Evolutionary conservation across 176 grass and related monocot species (phyloP), one percentile per base, ranked within the genome.

Genomic region (Themeda triandra): DNA sequence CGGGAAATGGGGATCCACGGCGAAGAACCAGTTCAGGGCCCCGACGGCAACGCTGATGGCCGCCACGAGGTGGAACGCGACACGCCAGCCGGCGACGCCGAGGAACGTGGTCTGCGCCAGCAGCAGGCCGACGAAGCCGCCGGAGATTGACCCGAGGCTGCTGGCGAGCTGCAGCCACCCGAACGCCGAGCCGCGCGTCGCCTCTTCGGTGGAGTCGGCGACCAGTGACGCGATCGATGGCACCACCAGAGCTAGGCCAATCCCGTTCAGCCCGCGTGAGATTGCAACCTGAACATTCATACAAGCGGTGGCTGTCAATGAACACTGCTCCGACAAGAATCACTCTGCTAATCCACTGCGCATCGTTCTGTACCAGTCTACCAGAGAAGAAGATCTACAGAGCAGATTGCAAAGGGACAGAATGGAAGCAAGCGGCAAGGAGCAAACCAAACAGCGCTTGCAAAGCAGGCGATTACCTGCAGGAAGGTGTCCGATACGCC

Each of bases 211-310:
- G 48, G 91, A 93, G 77, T 98, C 91, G 0, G 96, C 96, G 0
- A 98, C 91, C 79, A 98, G 74, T 14, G 96, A 93, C 82, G 90
- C 91, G 72, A 98, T 92, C 10, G 96, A 75, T 0, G 93, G 96
- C 40, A 90, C 83, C 39, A 93, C 96, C 19, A 98, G 77, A 27
- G 96, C 92, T 13, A 98, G 83, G 5, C 92, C 89, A 11, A 98
- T 48, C 31, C 96, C 96, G 46, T 98, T 98, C 80, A 98, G 76
- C 29, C 84, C 96, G 60, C 96, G 91, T 27, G 92, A 83, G 62
- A 95, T 79, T 62, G 92, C 95, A 53, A 98, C 87, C 96, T 98
- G 76, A 6, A 13, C 6, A 73, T 15, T 30, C 48, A 19, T 51
- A 51, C 17, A 73, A 63, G 37, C 15, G 23, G 31, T 0, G 24